Percentiles rank a stretch among this genome's conserved stretches.
These are phyloP conservation scores for Gynostemma pentaphyllum DNA, from an alignment of 306 rosid genomes.

Conservation along the genomic window DNA sequence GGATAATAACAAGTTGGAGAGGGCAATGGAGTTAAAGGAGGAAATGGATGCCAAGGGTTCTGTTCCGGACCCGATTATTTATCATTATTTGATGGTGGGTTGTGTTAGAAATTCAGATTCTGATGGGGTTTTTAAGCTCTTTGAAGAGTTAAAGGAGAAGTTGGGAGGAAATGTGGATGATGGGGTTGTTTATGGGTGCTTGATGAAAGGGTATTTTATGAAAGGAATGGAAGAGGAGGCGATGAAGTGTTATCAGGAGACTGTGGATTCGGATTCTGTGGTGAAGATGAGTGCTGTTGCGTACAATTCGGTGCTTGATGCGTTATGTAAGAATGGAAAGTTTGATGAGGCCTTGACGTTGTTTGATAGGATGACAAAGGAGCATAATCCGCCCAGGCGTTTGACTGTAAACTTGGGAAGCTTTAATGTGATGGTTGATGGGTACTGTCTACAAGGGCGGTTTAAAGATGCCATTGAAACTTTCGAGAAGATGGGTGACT, in stretches of 20 bases:
- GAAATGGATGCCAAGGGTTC: slow-evolving; percentile 61
- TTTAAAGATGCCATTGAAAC: slow-evolving; percentile 66
- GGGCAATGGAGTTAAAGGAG: slow-evolving; percentile 68
- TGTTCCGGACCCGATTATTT: slow-evolving; percentile 49
- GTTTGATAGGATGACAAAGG: slow-evolving; percentile 57
- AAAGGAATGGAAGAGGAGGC: slow-evolving; percentile 83
- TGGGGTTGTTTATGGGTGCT: slow-evolving; percentile 70
- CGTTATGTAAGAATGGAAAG: slow-evolving; percentile 63
- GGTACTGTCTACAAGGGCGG: slow-evolving; percentile 53
- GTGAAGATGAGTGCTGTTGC: slow-evolving; percentile 68
- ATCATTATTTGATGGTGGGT: slow-evolving; percentile 78
- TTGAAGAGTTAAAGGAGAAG: slow-evolving; percentile 53
- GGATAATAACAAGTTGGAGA: slow-evolving; percentile 51
- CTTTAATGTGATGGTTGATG: slow-evolving; percentile 83
- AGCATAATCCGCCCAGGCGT: slow-evolving; percentile 49
- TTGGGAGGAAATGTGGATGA: slow-evolving; percentile 55
- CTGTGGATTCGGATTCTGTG: slow-evolving; percentile 38
- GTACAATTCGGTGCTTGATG: slow-evolving; percentile 74
- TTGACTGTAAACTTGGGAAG: slow-evolving; percentile 73
- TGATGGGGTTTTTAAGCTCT: slow-evolving; percentile 50
- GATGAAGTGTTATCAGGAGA: slow-evolving; percentile 63
- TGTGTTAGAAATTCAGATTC: slow-evolving; percentile 44
- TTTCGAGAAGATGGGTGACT: slow-evolving; percentile 78
- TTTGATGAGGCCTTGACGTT: slow-evolving; percentile 57
- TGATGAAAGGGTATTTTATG: slow-evolving; percentile 83